A percentile compares a stretch with the other conserved stretches of the same genome.
Evolutionary conservation across 768 basidiomycete genomes (phyloP).

Genomic region (Leccinum disarticulatum): DNA sequence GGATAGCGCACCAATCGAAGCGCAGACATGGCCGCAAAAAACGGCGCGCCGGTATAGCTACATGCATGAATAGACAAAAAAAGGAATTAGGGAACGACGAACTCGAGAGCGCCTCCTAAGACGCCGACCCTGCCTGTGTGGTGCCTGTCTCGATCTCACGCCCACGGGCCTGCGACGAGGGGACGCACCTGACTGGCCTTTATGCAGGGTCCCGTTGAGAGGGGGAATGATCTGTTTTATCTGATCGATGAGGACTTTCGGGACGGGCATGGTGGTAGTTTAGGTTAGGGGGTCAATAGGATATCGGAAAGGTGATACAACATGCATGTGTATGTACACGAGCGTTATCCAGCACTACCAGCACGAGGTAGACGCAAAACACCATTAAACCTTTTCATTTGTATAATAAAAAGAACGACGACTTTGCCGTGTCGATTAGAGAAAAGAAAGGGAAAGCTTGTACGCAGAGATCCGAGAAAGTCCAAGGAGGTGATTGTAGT

Average conservation of each 20-base stretch:
- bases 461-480: slow-evolving; percentile 20
- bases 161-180: neutral
- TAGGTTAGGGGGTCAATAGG: slow-evolving; percentile 12
- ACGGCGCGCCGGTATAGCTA: slow-evolving; percentile 97
- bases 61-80: neutral
- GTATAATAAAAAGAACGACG: slow-evolving; percentile 22
- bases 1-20: slow-evolving; percentile 64
- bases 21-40: slow-evolving; percentile 90
- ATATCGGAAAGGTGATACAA: slow-evolving; percentile 28
- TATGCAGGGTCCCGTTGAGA: slow-evolving; percentile 83
- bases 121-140: slow-evolving; percentile 82
- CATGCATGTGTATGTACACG: slow-evolving; percentile 22
- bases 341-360: slow-evolving; percentile 16
- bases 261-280: slow-evolving; percentile 53
- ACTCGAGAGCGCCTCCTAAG: slow-evolving; percentile 93
- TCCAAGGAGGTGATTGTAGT: slow-evolving; percentile 29
- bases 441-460: slow-evolving; percentile 1
- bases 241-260: slow-evolving; percentile 62
- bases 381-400: slow-evolving; percentile 26
- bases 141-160: slow-evolving; percentile 2
- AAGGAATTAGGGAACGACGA: slow-evolving; percentile 29
- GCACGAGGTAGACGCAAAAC: slow-evolving; percentile 14
- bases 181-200: slow-evolving; percentile 86
- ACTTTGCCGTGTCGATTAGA: slow-evolving; percentile 2
- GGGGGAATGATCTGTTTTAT: slow-evolving; percentile 88